Percentiles rank a stretch among this genome's conserved stretches.
Conservation (phyloP, 2,329 filamentous ascomycete genomes). For the Phyllosticta citrichinensis region DNA sequence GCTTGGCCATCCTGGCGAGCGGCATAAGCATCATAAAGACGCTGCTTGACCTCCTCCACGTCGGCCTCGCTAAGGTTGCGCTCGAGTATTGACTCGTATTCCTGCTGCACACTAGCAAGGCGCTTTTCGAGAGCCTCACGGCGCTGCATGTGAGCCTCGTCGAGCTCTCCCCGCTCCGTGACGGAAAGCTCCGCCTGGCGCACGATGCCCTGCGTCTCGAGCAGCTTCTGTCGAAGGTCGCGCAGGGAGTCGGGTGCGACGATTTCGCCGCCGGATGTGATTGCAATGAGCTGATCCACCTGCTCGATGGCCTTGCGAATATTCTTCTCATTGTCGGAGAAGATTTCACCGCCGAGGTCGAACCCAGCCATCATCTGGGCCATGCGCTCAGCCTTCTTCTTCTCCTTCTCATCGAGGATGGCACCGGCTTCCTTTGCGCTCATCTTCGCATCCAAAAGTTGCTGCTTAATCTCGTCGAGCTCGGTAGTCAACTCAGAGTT, state of each 20-base stretch:
- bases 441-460: slow-evolving; percentile 92
- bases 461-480: slow-evolving; percentile 90
- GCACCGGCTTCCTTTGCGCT: slow-evolving; percentile 87
- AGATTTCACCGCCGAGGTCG: slow-evolving; percentile 83
- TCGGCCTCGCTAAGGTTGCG: slow-evolving; percentile 70
- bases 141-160: slow-evolving; percentile 51
- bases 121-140: slow-evolving; percentile 68
- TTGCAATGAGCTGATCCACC: slow-evolving; percentile 67
- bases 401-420: slow-evolving; percentile 91
- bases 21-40: slow-evolving; percentile 66
- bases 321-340: slow-evolving; percentile 83
- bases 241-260: slow-evolving; percentile 74
- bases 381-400: slow-evolving; percentile 98
- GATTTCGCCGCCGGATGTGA: slow-evolving; percentile 65
- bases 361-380: slow-evolving; percentile 99
- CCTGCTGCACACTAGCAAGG: slow-evolving; percentile 62
- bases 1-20: slow-evolving; percentile 64
- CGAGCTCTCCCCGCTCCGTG: slow-evolving; percentile 58
- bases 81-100: slow-evolving; percentile 75
- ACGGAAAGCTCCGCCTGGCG: slow-evolving; percentile 84
- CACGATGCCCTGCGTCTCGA: slow-evolving; percentile 87
- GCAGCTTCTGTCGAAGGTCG: slow-evolving; percentile 64
- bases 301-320: slow-evolving; percentile 77
- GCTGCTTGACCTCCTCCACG: slow-evolving; percentile 72
- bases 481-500: slow-evolving; percentile 87